A percentile compares a stretch with the other conserved stretches of the same genome.
Evolutionary conservation across 495 filamentous ascomycete genomes (phyloP).

Genomic region (Xanthoparmelia taractica): DNA sequence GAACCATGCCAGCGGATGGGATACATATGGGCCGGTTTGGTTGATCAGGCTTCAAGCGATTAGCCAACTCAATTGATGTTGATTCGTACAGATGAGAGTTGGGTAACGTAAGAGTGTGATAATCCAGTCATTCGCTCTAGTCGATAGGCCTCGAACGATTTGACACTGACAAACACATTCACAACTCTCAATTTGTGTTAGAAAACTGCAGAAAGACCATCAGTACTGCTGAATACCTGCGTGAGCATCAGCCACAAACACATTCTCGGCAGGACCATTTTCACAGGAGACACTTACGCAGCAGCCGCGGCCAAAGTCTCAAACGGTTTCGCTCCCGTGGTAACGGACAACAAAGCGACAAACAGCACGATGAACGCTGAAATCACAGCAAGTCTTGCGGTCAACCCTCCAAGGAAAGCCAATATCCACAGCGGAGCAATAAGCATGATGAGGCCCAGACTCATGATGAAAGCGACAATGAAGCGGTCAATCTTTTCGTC

Average conservation of each 20-base stretch:
- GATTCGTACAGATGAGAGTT: background rate
- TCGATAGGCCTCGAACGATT: background rate
- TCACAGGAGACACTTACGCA: background rate
- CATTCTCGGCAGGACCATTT: no score
- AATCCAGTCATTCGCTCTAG: background rate
- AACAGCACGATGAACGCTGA: conserved; percentile 13
- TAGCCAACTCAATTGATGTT: background rate
- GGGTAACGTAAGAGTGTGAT: background rate
- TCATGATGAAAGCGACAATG: background rate
- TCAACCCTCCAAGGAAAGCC: conserved; percentile 3
- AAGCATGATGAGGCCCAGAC: conserved; percentile 8
- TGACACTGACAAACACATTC: background rate
- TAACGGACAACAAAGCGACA: conserved; percentile 5
- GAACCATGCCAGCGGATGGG: no score
- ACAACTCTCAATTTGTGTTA: background rate
- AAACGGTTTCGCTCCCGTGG: conserved; percentile 10
- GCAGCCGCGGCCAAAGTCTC: conserved; percentile 12
- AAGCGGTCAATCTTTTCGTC: conserved; percentile 10
- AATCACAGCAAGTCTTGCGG: conserved; percentile 5
- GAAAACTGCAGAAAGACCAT: conserved; percentile 11
- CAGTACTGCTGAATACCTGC: conserved; percentile 10
- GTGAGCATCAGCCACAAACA: background rate
- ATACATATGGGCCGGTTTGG: no score
- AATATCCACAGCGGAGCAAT: conserved; percentile 12
- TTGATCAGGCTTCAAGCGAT: background rate